A percentile compares a stretch with the other conserved stretches of the same genome.
phyloP scores from a whole-genome alignment of 441 rosid species.

The Capsella rubella region DNA sequence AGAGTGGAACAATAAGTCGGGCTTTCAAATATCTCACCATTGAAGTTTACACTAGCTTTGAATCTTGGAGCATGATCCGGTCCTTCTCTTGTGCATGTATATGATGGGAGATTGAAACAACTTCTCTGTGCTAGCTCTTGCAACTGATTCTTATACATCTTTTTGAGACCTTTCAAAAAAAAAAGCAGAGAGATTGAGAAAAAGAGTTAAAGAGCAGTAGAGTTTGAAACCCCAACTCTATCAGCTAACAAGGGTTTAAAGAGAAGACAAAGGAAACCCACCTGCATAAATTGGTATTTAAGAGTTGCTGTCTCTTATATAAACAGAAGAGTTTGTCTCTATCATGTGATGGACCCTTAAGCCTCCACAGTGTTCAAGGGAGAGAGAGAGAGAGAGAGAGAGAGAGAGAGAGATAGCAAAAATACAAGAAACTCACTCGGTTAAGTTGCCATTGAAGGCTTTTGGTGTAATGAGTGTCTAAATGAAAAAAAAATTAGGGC shows the following conservation, averaged over 20 bases:
- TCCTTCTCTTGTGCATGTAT: slow-evolving; percentile 82
- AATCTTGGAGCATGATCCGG: slow-evolving; percentile 91
- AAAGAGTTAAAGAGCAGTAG: neutral
- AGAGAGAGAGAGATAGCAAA: slow-evolving; percentile 7
- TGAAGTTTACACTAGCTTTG: slow-evolving; percentile 84
- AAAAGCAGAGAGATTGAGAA: slow-evolving; percentile 27
- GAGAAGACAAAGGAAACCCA: slow-evolving; percentile 26
- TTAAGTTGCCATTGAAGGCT: slow-evolving; percentile 11
- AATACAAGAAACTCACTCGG: slow-evolving; percentile 19
- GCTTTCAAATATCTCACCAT: slow-evolving; percentile 85
- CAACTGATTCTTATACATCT: slow-evolving; percentile 80
- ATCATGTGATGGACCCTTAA: slow-evolving; percentile 41
- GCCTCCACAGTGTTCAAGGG: slow-evolving; percentile 16
- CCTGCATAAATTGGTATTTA: slow-evolving; percentile 25
- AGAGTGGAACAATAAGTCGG: slow-evolving; percentile 71
- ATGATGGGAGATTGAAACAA: slow-evolving; percentile 82
- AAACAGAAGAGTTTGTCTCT: slow-evolving; percentile 39
- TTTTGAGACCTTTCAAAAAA: slow-evolving; percentile 23
- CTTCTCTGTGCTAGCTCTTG: slow-evolving; percentile 91
- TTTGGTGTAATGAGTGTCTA: slow-evolving; percentile 33
- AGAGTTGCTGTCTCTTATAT: slow-evolving; percentile 26
- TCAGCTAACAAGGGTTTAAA: neutral
- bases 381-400: slow-evolving; percentile 6
- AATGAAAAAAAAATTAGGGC: neutral
- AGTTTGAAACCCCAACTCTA: neutral